Evolutionary conservation across 1,139 yeast genomes (phyloP).

Genomic region (Geotrichum aggregatum): DNA sequence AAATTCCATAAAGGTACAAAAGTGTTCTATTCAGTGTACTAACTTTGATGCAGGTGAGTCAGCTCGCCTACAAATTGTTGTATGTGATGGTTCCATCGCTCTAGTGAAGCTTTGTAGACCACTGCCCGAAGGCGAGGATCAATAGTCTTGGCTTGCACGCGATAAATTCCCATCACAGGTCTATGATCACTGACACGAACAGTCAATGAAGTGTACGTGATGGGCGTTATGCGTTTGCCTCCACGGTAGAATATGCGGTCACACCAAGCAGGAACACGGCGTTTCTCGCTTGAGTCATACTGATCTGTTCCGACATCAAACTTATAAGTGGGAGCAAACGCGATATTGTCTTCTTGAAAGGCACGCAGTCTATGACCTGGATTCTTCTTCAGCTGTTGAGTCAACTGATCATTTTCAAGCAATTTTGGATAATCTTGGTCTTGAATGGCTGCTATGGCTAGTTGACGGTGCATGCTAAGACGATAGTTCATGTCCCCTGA

Average conservation of each 20-base stretch:
- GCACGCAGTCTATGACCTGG: constrained; percentile 59
- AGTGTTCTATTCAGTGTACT: background rate
- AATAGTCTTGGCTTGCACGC: constrained; percentile 59
- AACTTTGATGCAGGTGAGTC: background rate
- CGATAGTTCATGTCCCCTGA: constrained; percentile 91
- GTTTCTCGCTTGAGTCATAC: constrained; percentile 87
- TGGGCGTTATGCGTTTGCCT: constrained; percentile 32
- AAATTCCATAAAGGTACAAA: background rate
- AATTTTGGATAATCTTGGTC: constrained; percentile 52
- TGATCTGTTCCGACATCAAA: constrained; percentile 74
- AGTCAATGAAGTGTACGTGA: constrained; percentile 34
- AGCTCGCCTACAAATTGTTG: constrained; percentile 1
- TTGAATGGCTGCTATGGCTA: constrained; percentile 56
- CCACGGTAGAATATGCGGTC: constrained; percentile 75
- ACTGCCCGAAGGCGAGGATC: constrained; percentile 53
- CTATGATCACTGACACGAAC: constrained; percentile 81
- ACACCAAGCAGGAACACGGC: constrained; percentile 95
- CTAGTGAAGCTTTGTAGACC: constrained; percentile 43
- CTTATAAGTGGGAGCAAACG: constrained; percentile 86
- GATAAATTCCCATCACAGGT: constrained; percentile 78
- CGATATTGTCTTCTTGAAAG: constrained; percentile 71
- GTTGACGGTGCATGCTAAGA: constrained; percentile 62
- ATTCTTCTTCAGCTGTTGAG: constrained; percentile 64
- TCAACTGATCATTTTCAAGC: constrained; percentile 71
- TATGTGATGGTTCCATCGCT: constrained; percentile 27